Evolutionary conservation across 345 rosid genomes (phyloP).

Genomic region (Capsella bursapastoris): DNA sequence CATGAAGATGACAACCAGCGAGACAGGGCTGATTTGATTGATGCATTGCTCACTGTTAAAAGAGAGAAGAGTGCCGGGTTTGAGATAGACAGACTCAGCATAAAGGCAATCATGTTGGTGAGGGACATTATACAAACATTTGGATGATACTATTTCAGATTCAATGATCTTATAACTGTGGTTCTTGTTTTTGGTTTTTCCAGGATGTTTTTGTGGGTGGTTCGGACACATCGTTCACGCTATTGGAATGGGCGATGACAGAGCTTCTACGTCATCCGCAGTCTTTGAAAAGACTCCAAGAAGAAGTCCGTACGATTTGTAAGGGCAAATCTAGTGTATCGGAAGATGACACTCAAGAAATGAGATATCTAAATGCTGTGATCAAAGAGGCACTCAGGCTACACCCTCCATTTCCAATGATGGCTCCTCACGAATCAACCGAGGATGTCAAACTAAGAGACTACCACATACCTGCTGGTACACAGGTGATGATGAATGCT

Average conservation of each 20-base stretch:
- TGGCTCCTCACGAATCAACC: conserved; percentile 42
- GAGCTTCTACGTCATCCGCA: conserved; percentile 50
- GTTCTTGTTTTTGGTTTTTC: not conserved
- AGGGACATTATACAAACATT: not conserved
- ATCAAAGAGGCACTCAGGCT: conserved; percentile 50
- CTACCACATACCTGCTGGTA: conserved; percentile 45
- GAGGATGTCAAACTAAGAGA: conserved; percentile 40
- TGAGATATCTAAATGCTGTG: conserved; percentile 48
- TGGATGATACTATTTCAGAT: not conserved
- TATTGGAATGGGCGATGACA: conserved; percentile 55
- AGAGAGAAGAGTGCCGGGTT: conserved; percentile 37
- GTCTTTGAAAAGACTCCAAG: conserved; percentile 41
- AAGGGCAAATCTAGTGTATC: conserved; percentile 24
- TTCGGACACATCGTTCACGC: conserved; percentile 44
- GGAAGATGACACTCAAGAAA: conserved; percentile 42
- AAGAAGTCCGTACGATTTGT: conserved; percentile 40
- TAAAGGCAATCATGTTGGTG: conserved; percentile 56
- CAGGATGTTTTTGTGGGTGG: conserved; percentile 54
- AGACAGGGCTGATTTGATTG: conserved; percentile 27
- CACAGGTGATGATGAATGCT: conserved; percentile 48
- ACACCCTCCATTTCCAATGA: conserved; percentile 52
- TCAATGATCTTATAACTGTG: not conserved
- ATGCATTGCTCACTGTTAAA: conserved; percentile 39
- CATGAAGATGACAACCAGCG: conserved; percentile 15
- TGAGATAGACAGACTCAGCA: conserved; percentile 35